Evolutionary conservation across 805 yeast species (phyloP).

Genomic region (Diddensiella caesifluorescens): DNA sequence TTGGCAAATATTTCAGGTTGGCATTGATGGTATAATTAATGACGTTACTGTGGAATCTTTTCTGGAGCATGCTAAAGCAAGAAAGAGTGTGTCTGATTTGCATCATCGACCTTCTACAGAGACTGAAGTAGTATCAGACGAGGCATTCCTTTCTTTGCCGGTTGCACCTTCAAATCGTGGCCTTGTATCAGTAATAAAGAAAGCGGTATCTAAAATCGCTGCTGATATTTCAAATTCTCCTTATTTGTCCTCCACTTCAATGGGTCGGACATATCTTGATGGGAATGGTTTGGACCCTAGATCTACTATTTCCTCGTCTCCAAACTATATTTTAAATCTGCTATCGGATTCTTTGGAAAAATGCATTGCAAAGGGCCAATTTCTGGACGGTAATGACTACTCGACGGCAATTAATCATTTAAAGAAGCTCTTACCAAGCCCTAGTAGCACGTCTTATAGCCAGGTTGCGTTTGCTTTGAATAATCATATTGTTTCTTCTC

Average conservation of each 20-base stretch:
- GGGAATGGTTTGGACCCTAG: background rate
- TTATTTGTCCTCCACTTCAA: background rate
- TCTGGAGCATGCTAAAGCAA: constrained; percentile 10
- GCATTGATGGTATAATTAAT: constrained; percentile 26
- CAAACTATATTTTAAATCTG: constrained; percentile 14
- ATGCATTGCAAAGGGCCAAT: constrained; percentile 15
- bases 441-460: constrained; percentile 8
- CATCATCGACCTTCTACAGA: background rate
- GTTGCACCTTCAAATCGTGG: constrained; percentile 14
- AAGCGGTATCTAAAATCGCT: constrained; percentile 18
- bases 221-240: constrained; percentile 10
- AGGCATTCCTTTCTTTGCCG: background rate
- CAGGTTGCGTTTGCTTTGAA: constrained; percentile 13
- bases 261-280: constrained; percentile 1
- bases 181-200: constrained; percentile 11
- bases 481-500: constrained; percentile 14
- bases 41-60: constrained; percentile 25
- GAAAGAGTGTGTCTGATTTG: background rate
- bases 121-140: background rate
- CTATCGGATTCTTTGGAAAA: constrained; percentile 14
- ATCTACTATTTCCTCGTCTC: constrained; percentile 1
- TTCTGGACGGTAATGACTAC: constrained; percentile 19
- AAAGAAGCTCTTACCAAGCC: constrained; percentile 16
- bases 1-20: constrained; percentile 34
- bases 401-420: constrained; percentile 17